phyloP scores from a whole-genome alignment of 78 protist genomes.

The Polysphondylium violaceum region DNA sequence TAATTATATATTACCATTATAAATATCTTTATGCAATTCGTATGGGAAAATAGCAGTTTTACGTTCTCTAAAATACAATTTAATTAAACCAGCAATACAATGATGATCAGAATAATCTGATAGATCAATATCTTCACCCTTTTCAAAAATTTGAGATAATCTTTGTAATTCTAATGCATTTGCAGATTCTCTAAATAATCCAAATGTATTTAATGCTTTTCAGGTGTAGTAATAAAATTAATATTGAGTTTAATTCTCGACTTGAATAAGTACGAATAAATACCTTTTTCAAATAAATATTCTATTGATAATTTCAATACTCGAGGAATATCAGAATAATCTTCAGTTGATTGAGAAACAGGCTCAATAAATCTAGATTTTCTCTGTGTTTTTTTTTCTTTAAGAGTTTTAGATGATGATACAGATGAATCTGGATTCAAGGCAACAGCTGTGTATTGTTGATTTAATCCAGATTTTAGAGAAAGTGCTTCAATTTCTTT shows the following conservation, averaged over 20 bases:
- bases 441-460: conserved; percentile 26
- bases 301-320: conserved; percentile 55
- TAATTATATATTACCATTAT: conserved; percentile 22
- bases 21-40: conserved; percentile 40
- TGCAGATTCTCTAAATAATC: conserved; percentile 69
- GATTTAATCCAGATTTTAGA: conserved; percentile 40
- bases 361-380: conserved; percentile 78
- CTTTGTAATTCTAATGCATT: conserved; percentile 52
- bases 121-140: conserved; percentile 33
- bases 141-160: conserved; percentile 15
- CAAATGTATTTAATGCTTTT: conserved; percentile 6
- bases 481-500: conserved; percentile 53
- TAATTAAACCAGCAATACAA: conserved; percentile 57
- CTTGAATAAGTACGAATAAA: background rate
- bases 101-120: conserved; percentile 41
- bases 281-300: conserved; percentile 64
- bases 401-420: background rate
- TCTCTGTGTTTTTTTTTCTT: conserved; percentile 22
- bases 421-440: background rate
- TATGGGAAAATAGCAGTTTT: conserved; percentile 53
- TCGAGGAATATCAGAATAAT: conserved; percentile 57
- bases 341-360: conserved; percentile 22
- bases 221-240: background rate
- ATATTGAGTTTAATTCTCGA: background rate
- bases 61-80: conserved; percentile 46